Conservation (phyloP, 208 protist species). For the Trypanosoma rangeli region DNA sequence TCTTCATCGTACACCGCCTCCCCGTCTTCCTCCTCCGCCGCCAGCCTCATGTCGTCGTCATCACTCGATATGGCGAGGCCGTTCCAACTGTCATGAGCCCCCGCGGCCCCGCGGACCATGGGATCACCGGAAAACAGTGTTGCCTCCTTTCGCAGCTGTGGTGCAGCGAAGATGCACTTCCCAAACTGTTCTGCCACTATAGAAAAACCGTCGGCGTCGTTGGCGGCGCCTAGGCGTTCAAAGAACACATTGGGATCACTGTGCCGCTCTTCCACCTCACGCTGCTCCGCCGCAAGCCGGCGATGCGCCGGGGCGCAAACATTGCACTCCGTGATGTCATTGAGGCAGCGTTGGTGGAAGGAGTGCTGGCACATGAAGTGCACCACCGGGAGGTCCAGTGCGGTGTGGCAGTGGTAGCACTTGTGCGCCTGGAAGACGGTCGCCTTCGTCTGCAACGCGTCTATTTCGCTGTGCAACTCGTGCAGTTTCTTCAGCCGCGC, state of each 20-base stretch:
- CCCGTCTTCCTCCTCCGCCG: not conserved
- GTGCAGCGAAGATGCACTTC: constrained; percentile 59
- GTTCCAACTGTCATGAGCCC: not conserved
- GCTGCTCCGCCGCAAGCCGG: constrained; percentile 24
- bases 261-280: constrained; percentile 13
- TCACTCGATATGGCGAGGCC: constrained; percentile 9
- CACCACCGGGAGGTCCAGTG: constrained; percentile 92
- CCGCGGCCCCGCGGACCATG: not conserved
- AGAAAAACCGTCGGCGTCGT: constrained; percentile 74
- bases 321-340: constrained; percentile 60
- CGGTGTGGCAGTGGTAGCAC: constrained; percentile 78
- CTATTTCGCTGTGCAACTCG: constrained; percentile 66
- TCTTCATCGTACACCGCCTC: constrained; percentile 34
- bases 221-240: constrained; percentile 8
- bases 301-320: constrained; percentile 38
- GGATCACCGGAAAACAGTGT: constrained; percentile 17
- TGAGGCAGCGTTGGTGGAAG: constrained; percentile 91
- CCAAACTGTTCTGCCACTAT: constrained; percentile 94
- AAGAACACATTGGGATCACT: constrained; percentile 27
- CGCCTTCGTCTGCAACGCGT: constrained; percentile 63
- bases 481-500: constrained; percentile 41
- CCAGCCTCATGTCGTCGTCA: not conserved
- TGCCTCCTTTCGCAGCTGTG: constrained; percentile 20
- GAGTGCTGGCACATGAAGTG: constrained; percentile 95
- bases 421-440: constrained; percentile 85